A percentile compares a stretch with the other conserved stretches of the same genome.
Evolutionary conservation across 208 protist genomes (phyloP).

Genomic region (Trypanosoma theileri): DNA sequence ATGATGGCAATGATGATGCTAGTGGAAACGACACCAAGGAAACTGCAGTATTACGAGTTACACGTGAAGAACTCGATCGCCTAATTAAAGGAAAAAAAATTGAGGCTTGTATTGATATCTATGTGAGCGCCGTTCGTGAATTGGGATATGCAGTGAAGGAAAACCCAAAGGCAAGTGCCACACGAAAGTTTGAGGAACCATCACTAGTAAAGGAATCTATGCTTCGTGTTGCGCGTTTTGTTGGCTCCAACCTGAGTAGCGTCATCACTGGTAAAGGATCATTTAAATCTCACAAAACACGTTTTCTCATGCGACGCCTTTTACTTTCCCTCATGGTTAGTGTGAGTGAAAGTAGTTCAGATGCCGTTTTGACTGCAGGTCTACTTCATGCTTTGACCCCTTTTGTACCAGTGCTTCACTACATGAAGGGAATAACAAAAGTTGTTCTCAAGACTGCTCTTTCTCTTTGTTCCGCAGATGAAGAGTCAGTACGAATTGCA

Average conservation of each 20-base stretch:
- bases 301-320: constrained; percentile 76
- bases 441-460: constrained; percentile 71
- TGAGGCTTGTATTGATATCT: constrained; percentile 69
- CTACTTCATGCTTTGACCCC: constrained; percentile 75
- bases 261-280: constrained; percentile 84
- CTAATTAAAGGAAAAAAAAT: constrained; percentile 43
- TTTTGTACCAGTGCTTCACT: constrained; percentile 90
- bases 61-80: constrained; percentile 49
- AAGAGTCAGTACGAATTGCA: constrained; percentile 83
- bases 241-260: constrained; percentile 56
- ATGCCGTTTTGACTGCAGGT: constrained; percentile 58
- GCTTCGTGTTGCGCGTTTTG: constrained; percentile 60
- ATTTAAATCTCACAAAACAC: constrained; percentile 74
- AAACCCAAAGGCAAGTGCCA: constrained; percentile 54
- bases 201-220: constrained; percentile 84
- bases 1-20: constrained; percentile 23
- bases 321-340: constrained; percentile 63
- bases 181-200: constrained; percentile 89
- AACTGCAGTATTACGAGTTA: constrained; percentile 35
- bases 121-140: constrained; percentile 79
- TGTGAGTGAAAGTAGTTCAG: constrained; percentile 59
- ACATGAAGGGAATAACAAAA: constrained; percentile 82
- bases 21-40: constrained; percentile 7
- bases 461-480: constrained; percentile 59
- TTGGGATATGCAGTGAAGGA: constrained; percentile 77